These are phyloP conservation scores for Voacanga thouarsii DNA, from an alignment of 257 asterid genomes.

Conservation along the genomic window DNA sequence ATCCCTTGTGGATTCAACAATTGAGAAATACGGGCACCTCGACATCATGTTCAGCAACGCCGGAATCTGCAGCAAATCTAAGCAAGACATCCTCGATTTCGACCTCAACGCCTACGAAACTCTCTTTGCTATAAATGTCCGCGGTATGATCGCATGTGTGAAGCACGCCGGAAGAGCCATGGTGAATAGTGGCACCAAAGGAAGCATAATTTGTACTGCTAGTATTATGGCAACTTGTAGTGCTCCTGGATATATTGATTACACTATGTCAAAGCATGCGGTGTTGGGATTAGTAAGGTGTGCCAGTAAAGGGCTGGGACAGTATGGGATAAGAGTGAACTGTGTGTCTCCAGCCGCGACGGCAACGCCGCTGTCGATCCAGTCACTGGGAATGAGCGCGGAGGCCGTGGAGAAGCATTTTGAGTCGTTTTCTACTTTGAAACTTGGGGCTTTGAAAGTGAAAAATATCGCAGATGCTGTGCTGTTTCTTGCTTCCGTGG, in stretches of 20 bases:
- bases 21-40: constrained; percentile 20
- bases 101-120: constrained; percentile 24
- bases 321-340: constrained; percentile 36
- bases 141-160: constrained; percentile 29
- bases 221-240: constrained; percentile 22
- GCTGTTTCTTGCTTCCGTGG: constrained; percentile 31
- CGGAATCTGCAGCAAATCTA: constrained; percentile 22
- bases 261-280: constrained; percentile 41
- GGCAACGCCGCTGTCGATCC: constrained; percentile 26
- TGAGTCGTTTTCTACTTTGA: constrained; percentile 19
- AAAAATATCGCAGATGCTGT: constrained; percentile 32
- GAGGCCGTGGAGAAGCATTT: constrained; percentile 21
- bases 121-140: constrained; percentile 24
- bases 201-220: constrained; percentile 32
- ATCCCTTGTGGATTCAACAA: constrained; percentile 34
- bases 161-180: constrained; percentile 36
- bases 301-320: constrained; percentile 33
- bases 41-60: constrained; percentile 38
- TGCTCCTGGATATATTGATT: constrained; percentile 17
- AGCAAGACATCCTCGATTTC: constrained; percentile 32
- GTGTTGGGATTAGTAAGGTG: constrained; percentile 32
- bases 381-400: not conserved
- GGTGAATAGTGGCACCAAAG: constrained; percentile 19
- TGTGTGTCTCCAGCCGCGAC: constrained; percentile 33
- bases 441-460: constrained; percentile 14